These are phyloP conservation scores for Sporothrix sp. DNA, from an alignment of 2,329 filamentous ascomycete species.

Conservation along the genomic window DNA sequence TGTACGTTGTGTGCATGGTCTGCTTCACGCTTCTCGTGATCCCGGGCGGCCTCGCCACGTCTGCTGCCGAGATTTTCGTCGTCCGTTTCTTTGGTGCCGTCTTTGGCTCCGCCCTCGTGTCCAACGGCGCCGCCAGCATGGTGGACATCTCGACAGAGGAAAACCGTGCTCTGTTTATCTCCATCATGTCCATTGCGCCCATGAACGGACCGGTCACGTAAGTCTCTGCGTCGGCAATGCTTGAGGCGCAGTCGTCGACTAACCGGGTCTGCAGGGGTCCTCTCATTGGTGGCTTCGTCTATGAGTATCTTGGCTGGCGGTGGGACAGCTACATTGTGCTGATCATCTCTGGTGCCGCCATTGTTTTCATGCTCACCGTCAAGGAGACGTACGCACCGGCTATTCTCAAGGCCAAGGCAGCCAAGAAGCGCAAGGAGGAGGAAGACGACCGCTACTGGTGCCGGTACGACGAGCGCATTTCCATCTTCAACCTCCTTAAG, in stretches of 20 bases:
- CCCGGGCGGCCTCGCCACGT: constrained; percentile 58
- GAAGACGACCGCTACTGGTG: constrained; percentile 67
- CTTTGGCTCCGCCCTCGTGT: constrained; percentile 61
- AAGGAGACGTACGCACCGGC: constrained; percentile 70
- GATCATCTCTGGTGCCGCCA: constrained; percentile 57
- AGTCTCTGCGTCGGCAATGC: too few species aligned
- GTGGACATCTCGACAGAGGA: constrained; percentile 76
- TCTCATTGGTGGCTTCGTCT: constrained; percentile 50
- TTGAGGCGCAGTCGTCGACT: too few species aligned
- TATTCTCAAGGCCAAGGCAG: constrained; percentile 58
- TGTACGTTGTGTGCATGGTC: constrained; percentile 55
- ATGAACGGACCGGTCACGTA: constrained; percentile 58
- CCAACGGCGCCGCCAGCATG: constrained; percentile 73
- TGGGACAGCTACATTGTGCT: constrained; percentile 79
- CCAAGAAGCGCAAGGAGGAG: constrained; percentile 53
- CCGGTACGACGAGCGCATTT: constrained; percentile 63
- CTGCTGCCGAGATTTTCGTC: constrained; percentile 53
- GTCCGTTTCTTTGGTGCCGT: constrained; percentile 54
- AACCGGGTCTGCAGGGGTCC: constrained; percentile 39
- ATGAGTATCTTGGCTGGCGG: constrained; percentile 46
- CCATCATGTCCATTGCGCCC: constrained; percentile 73
- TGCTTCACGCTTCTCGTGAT: constrained; percentile 58
- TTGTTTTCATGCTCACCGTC: constrained; percentile 48
- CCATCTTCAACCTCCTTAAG: constrained; percentile 58
- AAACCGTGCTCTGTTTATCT: constrained; percentile 71